Base-by-base conservation (phyloP, 2,329 filamentous ascomycete genomes). In the Madurella fahalii region DNA sequence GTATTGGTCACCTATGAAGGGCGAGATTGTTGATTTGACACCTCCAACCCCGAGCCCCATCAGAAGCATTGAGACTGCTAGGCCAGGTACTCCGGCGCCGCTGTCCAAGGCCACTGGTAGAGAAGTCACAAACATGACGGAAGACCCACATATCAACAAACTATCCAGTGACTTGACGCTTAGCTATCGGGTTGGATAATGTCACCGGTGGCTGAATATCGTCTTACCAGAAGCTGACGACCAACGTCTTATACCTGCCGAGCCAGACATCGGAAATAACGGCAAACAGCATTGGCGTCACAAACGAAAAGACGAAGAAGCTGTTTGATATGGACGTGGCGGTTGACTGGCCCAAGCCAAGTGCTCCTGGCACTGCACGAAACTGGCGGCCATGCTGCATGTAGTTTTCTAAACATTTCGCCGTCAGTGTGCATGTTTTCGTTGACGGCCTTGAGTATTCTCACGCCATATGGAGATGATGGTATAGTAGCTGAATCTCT, bases 201-300 rank as follows among this genome's bases (percentile, higher is more conserved):
- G 34, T 11, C 34, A 37, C 34, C 34, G 34, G 34, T 9, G 25
- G 25, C 25, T 25, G 32, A 51, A 12, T 34, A 30, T 5, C 8
- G n/a, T 40, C 59, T 37, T 53, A 65, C 61, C 54, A 47, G 15
- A 66, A 56, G 17, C 59, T 80, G 50, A 76, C 65, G 40, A 80
- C 66, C 43, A 85, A 80, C 2, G 82, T 81, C 65, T 80, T 82
- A 69, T 80, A 84, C 61, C 82, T 80, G 52, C 83, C 82, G 15
- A 83, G 71, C 65, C 82, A 83, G 39, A 79, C 77, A 64, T 86
- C 82, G 20, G 82, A 80, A 52, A 84, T 65, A 52, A 82, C 77
- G 47, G 80, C 82, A 66, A 81, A 78, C 20, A 80, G 52, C 37
- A 84, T 78, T 3, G 82, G 82, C n/a, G 79, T 80, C 34, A 81